Conservation (phyloP, 73 alveolate genomes). For the Urostyla sp. region DNA sequence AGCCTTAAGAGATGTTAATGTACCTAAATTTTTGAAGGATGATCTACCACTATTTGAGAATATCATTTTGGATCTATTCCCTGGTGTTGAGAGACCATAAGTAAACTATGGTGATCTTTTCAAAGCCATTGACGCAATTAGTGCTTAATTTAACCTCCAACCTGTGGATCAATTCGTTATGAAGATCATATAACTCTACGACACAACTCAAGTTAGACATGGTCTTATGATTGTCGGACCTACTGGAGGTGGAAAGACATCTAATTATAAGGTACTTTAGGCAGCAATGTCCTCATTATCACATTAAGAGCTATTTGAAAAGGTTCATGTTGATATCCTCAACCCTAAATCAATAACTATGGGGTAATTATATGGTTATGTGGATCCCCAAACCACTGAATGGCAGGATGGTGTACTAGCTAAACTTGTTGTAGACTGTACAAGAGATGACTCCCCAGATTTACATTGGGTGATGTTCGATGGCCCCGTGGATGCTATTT, state of each 20-base stretch:
- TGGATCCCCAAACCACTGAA: conserved; percentile 88
- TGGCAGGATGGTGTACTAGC: conserved; percentile 92
- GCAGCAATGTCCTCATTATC: conserved; percentile 93
- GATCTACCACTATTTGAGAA: conserved; percentile 88
- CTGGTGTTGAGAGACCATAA: conserved; percentile 90
- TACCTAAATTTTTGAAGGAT: conserved; percentile 93
- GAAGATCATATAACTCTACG: conserved; percentile 97
- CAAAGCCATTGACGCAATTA: conserved; percentile 71
- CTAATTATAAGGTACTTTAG: conserved; percentile 94
- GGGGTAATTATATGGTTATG: conserved; percentile 87
- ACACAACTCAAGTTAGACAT: conserved; percentile 98
- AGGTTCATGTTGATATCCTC: conserved; percentile 79
- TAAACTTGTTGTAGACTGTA: conserved; percentile 76
- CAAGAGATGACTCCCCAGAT: conserved; percentile 83
- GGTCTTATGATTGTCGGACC: conserved; percentile 99
- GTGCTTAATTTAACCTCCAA: conserved; percentile 88
- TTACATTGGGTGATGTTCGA: conserved; percentile 98
- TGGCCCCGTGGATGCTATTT: conserved; percentile 99
- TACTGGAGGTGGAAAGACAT: conserved; percentile 99
- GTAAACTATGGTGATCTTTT: conserved; percentile 89
- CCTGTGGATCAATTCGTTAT: conserved; percentile 94
- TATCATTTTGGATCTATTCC: conserved; percentile 89
- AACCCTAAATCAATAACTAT: conserved; percentile 91
- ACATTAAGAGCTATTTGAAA: conserved; percentile 71
- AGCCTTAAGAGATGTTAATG: conserved; percentile 98